Conservation (phyloP, 306 rosid species). For the Pyrus communis region DNA sequence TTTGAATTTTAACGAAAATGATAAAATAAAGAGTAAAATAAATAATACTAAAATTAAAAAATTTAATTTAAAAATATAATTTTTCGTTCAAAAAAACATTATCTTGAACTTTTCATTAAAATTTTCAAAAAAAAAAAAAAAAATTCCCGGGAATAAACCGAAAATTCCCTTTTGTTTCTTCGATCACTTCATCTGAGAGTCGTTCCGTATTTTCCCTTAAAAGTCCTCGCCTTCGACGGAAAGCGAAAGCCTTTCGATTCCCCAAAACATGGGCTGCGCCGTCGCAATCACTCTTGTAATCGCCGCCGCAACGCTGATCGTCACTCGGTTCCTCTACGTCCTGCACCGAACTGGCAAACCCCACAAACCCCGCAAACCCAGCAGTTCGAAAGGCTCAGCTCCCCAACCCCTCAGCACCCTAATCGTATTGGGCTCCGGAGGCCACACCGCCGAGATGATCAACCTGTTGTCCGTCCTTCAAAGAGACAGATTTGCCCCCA, state of each 20-base stretch:
- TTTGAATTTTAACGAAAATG: too few species aligned
- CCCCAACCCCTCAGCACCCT: slow-evolving; percentile 24
- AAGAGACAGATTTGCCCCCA: slow-evolving; percentile 52
- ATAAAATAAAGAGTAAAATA: too few species aligned
- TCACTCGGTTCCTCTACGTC: slow-evolving; percentile 32
- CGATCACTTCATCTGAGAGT: neutral
- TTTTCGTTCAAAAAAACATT: too few species aligned
- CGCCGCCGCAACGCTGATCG: slow-evolving; percentile 11
- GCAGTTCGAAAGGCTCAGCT: slow-evolving; percentile 13
- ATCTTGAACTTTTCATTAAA: too few species aligned
- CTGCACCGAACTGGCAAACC: slow-evolving; percentile 28
- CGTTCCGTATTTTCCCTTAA: neutral
- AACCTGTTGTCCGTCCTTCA: slow-evolving; percentile 66
- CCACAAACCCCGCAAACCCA: slow-evolving; percentile 14
- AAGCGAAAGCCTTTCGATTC: neutral
- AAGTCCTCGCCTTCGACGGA: neutral
- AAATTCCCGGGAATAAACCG: neutral
- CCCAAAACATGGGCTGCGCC: slow-evolving; percentile 16
- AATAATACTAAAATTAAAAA: too few species aligned
- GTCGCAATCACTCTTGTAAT: slow-evolving; percentile 1
- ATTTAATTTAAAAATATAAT: too few species aligned
- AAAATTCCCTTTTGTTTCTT: neutral
- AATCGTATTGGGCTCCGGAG: slow-evolving; percentile 37
- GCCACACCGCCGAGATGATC: slow-evolving; percentile 94
- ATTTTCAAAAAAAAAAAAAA: neutral